Base-by-base conservation (phyloP, 129 eudicot species). In the Pulicaria dysenterica region DNA sequence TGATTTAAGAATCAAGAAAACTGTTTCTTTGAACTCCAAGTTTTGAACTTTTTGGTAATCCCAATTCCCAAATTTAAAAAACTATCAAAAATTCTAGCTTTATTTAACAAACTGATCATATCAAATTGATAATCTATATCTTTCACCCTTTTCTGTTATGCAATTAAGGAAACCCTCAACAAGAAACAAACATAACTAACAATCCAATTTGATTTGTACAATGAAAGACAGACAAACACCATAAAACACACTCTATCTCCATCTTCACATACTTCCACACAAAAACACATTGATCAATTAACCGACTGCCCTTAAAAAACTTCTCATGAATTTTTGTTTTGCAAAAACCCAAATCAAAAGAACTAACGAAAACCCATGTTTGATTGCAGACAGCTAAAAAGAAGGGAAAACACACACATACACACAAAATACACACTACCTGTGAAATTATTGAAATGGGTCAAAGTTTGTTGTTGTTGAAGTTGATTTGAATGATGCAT, bases 281-380 rank as follows among this genome's bases (percentile, higher is more conserved):
- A 75, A 57, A 67, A 67, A 77, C 77, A 77, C 77, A 77, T 77
- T 77, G 70, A 77, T 69, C 66, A 77, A 70, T 44, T 43, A 45
- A 36, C 15, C 42, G 3, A 46, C n/a, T 19, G 39, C 15, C 58
- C 67, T 68, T 61, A n/a, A 62, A 47, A 58, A 16, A 63, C 79
- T 47, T 6, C 5, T 64, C 48, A 42, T 40, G 9, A 74, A 74
- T 51, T 63, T 49, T 9, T 17, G 53, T 41, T 41, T 64, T 51
- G 65, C 62, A 61, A 42, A 73, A 62, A 73, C 71, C 67, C 73
- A 65, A 40, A 55, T 55, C 17, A 7, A 74, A 55, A 71, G 17
- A 34, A 15, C 67, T 66, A 75, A 56, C 63, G 13, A 54, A 75
- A 66, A 11, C 59, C 80, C 57, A 75, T 56, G 47, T 45, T 43